These are phyloP conservation scores for Coemansia sp. DNA, from an alignment of 192 early-diverging fungal genomes.

Conservation along the genomic window DNA sequence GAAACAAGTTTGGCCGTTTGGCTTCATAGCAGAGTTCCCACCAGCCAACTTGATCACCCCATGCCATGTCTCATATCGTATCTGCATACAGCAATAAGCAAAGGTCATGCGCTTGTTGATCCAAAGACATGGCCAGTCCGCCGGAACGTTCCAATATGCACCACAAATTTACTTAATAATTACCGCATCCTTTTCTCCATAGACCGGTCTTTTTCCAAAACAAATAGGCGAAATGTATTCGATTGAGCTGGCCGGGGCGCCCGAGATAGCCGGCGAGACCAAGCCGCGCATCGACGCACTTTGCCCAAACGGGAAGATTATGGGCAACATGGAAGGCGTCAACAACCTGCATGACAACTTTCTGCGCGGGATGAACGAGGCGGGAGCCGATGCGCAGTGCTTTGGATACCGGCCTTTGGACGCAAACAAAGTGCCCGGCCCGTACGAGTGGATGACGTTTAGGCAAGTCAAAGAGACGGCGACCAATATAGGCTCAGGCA, in stretches of 20 bases:
- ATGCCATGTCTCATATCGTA: too few species aligned
- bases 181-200: background rate
- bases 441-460: constrained; percentile 79
- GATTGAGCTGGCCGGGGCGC: constrained; percentile 37
- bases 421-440: constrained; percentile 58
- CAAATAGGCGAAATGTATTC: constrained; percentile 12
- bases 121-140: too few species aligned
- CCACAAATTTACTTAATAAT: background rate
- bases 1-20: too few species aligned
- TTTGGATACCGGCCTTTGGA: constrained; percentile 41
- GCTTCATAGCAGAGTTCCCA: too few species aligned
- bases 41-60: too few species aligned
- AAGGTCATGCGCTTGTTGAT: too few species aligned
- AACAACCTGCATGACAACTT: constrained; percentile 54
- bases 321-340: constrained; percentile 35
- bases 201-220: background rate
- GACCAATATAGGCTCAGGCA: constrained; percentile 69
- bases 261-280: constrained; percentile 34
- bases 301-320: constrained; percentile 25
- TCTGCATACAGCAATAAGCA: too few species aligned
- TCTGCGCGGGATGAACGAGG: constrained; percentile 38
- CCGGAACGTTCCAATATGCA: too few species aligned
- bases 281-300: constrained; percentile 46
- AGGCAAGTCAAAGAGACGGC: constrained; percentile 63
- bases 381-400: constrained; percentile 34